These are phyloP conservation scores for Graphilbum fragrans DNA, from an alignment of 2,329 filamentous ascomycete species.

Conservation along the genomic window DNA sequence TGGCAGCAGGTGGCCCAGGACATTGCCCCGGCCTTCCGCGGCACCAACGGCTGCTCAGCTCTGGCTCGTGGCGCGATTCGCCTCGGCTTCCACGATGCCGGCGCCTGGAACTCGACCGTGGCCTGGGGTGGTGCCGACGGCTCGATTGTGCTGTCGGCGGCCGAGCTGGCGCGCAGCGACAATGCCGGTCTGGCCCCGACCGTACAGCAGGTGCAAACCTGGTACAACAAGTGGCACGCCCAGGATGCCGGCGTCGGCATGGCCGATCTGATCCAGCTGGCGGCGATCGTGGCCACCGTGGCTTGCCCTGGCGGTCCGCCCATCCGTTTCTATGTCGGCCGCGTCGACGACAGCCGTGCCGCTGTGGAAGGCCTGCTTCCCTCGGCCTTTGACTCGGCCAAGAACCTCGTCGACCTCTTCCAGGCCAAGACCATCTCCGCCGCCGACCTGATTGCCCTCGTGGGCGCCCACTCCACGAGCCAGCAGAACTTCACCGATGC, in stretches of 20 bases:
- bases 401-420: constrained; percentile 33
- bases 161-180: constrained; percentile 22
- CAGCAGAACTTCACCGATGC: constrained; percentile 32
- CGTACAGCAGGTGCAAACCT: constrained; percentile 20
- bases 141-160: constrained; percentile 26
- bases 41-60: constrained; percentile 21
- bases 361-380: constrained; percentile 33
- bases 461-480: constrained; percentile 40
- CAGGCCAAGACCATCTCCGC: constrained; percentile 35
- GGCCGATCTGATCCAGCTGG: constrained; percentile 41
- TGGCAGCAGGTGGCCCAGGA: constrained; percentile 25
- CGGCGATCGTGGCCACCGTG: constrained; percentile 30
- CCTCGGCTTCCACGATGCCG: constrained; percentile 33
- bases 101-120: constrained; percentile 24
- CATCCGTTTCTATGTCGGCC: constrained; percentile 32
- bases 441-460: constrained; percentile 36
- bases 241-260: constrained; percentile 26
- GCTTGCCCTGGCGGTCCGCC: constrained; percentile 37
- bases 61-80: constrained; percentile 29
- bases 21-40: constrained; percentile 20
- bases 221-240: constrained; percentile 24
- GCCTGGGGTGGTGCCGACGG: constrained; percentile 29
- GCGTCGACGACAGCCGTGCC: constrained; percentile 28
- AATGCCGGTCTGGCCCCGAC: constrained; percentile 33
- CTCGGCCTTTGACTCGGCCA: constrained; percentile 22